These are phyloP conservation scores for Kwoniella dendrophila DNA, from an alignment of 768 basidiomycete species.

Conservation along the genomic window DNA sequence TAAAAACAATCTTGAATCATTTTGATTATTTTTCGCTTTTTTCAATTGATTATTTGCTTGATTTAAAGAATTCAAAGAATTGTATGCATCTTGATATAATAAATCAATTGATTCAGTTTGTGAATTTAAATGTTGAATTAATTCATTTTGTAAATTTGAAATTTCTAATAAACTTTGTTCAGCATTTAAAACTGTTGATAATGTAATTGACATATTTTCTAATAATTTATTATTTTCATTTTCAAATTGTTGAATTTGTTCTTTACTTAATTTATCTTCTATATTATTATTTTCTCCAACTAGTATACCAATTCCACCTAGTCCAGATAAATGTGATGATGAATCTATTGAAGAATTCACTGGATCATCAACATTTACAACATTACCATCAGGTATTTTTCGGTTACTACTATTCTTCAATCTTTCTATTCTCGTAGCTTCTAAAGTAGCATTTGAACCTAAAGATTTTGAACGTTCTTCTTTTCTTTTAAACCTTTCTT, in stretches of 20 bases:
- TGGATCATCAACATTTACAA: constrained; percentile 13
- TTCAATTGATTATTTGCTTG: constrained; percentile 87
- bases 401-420: not conserved
- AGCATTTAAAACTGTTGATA: constrained; percentile 87
- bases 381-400: constrained; percentile 17
- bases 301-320: constrained; percentile 71
- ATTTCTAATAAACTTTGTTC: constrained; percentile 92
- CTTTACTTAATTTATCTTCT: constrained; percentile 32
- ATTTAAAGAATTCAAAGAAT: constrained; percentile 79
- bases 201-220: constrained; percentile 77
- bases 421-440: constrained; percentile 42
- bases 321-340: constrained; percentile 51
- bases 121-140: constrained; percentile 79
- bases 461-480: constrained; percentile 79
- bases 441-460: constrained; percentile 64
- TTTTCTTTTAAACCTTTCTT: constrained; percentile 86
- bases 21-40: constrained; percentile 82
- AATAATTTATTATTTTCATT: constrained; percentile 85
- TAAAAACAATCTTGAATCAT: constrained; percentile 85
- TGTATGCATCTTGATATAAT: constrained; percentile 90
- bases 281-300: constrained; percentile 65
- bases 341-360: constrained; percentile 20
- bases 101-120: constrained; percentile 93
- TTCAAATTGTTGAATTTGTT: constrained; percentile 81
- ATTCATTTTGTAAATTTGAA: constrained; percentile 85